Percentiles rank a stretch among this genome's conserved stretches.
These are phyloP conservation scores for Boechera stricta DNA, from an alignment of 345 rosid species.

Conservation along the genomic window DNA sequence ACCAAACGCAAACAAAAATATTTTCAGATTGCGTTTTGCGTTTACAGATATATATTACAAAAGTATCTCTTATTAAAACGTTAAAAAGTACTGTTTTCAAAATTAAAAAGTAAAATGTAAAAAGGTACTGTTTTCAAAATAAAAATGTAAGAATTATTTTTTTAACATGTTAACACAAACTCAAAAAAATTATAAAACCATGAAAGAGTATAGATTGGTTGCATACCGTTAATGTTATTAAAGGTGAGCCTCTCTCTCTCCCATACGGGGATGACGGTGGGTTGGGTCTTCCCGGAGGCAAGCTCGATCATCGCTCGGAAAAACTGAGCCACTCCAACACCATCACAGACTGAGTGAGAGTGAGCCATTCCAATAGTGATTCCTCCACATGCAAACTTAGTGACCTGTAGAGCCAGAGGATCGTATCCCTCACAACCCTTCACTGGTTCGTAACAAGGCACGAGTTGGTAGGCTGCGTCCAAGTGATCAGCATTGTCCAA, in stretches of 20 bases:
- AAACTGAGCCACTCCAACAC: slow-evolving; percentile 53
- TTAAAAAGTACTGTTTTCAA: too few species aligned
- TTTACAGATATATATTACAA: background rate
- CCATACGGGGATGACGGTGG: slow-evolving; percentile 56
- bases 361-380: slow-evolving; percentile 56
- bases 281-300: slow-evolving; percentile 45
- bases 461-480: slow-evolving; percentile 38
- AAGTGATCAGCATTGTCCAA: slow-evolving; percentile 33
- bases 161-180: too few species aligned
- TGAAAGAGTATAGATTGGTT: background rate
- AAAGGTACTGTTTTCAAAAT: too few species aligned
- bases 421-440: slow-evolving; percentile 16
- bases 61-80: background rate
- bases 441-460: slow-evolving; percentile 25
- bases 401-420: slow-evolving; percentile 49
- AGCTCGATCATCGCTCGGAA: slow-evolving; percentile 50
- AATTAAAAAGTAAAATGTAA: too few species aligned
- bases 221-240: slow-evolving; percentile 13
- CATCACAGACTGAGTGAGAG: slow-evolving; percentile 55
- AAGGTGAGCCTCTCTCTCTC: slow-evolving; percentile 47
- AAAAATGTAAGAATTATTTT: background rate
- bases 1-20: background rate
- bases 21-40: background rate
- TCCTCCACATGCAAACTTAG: slow-evolving; percentile 60
- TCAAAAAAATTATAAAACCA: background rate